Evolutionary conservation across 805 yeast genomes (phyloP).

Genomic region (Saccharomyces mikatae): DNA sequence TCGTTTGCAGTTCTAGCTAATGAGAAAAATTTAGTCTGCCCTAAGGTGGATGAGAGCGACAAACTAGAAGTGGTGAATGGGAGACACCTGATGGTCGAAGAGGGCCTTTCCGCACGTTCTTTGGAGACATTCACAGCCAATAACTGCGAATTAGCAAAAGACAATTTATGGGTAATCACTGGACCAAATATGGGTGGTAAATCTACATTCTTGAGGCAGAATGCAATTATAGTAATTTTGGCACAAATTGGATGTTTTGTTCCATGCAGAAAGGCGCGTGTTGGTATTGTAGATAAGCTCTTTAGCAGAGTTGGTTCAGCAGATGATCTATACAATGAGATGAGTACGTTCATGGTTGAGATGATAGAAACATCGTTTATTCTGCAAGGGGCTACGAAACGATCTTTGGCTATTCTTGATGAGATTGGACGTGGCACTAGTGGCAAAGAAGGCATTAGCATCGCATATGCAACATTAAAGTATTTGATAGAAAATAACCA

Average conservation of each 20-base stretch:
- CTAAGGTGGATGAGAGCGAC: constrained; percentile 45
- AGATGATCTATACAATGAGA: constrained; percentile 68
- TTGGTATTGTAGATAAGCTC: constrained; percentile 71
- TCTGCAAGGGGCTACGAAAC: constrained; percentile 51
- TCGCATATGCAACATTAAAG: constrained; percentile 68
- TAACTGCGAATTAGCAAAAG: constrained; percentile 22
- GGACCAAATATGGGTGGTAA: constrained; percentile 92
- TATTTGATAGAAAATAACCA: constrained; percentile 46
- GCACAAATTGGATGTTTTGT: constrained; percentile 70
- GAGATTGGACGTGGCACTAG: constrained; percentile 91
- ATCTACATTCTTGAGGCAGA: constrained; percentile 65
- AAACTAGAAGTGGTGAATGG: constrained; percentile 52
- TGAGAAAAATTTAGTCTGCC: constrained; percentile 63
- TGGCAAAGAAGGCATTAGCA: constrained; percentile 73
- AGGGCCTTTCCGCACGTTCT: constrained; percentile 46
- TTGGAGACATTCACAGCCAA: constrained; percentile 28
- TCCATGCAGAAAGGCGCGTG: constrained; percentile 54
- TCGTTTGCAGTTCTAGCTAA: constrained; percentile 66
- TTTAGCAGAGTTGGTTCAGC: constrained; percentile 80
- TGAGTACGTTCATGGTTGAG: constrained; percentile 90
- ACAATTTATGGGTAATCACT: constrained; percentile 53
- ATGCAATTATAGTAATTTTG: constrained; percentile 59
- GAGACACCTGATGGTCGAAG: constrained; percentile 81
- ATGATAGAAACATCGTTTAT: constrained; percentile 79
- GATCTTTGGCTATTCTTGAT: constrained; percentile 72